Conservation (phyloP, 139 green algal genomes). For the Nannochloris sp. region DNA sequence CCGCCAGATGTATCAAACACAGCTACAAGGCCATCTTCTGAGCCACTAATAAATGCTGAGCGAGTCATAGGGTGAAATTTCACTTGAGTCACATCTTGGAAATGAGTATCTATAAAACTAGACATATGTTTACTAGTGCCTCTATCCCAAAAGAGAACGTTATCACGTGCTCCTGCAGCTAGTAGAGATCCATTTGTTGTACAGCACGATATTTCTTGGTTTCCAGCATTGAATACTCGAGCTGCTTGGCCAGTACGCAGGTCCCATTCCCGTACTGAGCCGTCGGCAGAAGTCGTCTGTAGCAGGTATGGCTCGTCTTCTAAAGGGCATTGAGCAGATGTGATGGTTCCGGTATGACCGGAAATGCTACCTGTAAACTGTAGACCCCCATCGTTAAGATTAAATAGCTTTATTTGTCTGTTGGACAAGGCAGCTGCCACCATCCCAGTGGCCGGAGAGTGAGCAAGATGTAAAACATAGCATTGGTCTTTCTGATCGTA, state of each 20-base stretch:
- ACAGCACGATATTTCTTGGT: conserved; percentile 43
- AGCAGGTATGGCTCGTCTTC: conserved; percentile 30
- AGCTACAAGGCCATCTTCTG: conserved; percentile 58
- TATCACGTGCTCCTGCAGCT: conserved; percentile 50
- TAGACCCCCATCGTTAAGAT: conserved; percentile 15
- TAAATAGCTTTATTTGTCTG: conserved; percentile 49
- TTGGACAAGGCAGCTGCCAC: conserved; percentile 48
- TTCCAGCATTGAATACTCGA: conserved; percentile 6
- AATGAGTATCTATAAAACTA: conserved; percentile 65
- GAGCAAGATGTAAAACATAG: conserved; percentile 56
- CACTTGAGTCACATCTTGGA: conserved; percentile 44
- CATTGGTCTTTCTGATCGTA: conserved; percentile 34
- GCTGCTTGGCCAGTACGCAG: conserved; percentile 17
- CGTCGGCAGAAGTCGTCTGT: conserved; percentile 50
- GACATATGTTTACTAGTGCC: conserved; percentile 29
- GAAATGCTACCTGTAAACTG: conserved; percentile 41
- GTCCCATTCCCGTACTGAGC: conserved; percentile 58
- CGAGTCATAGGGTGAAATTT: conserved; percentile 32
- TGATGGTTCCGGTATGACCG: conserved; percentile 31
- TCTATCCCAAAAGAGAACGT: conserved; percentile 74
- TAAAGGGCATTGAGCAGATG: conserved; percentile 32
- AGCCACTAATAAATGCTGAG: conserved; percentile 43
- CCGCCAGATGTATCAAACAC: conserved; percentile 54
- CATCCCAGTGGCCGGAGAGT: conserved; percentile 1
- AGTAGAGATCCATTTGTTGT: conserved; percentile 35